Percentiles rank a stretch among this genome's conserved stretches.
Evolutionary conservation across 2,329 filamentous ascomycete species (phyloP).

Genomic region (Trichoderma sp.): DNA sequence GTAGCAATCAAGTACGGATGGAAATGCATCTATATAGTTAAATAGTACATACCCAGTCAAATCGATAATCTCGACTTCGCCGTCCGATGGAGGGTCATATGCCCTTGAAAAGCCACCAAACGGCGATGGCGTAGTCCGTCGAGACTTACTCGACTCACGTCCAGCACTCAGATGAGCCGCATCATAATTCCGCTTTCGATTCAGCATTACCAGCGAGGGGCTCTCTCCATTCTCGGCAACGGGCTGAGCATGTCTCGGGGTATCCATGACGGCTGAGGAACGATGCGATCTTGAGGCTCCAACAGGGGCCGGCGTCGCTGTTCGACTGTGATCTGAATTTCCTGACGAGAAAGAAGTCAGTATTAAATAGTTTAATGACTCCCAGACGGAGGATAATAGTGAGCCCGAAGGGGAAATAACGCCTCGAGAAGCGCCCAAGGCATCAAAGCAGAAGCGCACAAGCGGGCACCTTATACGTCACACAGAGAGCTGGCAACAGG

Average conservation of each 20-base stretch:
- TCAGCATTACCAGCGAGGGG: conserved; percentile 26
- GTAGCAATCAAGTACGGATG: background rate
- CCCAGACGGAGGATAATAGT: background rate
- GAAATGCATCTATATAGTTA: background rate
- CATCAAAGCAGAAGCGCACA: background rate
- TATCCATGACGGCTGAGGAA: conserved; percentile 24
- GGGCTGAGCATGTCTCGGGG: conserved; percentile 17
- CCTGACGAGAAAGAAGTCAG: background rate
- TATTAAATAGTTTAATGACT: background rate
- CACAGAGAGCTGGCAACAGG: conserved; percentile 2
- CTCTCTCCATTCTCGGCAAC: conserved; percentile 17
- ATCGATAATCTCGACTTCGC: conserved; percentile 37
- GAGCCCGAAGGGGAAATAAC: background rate
- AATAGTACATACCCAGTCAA: conserved; percentile 38
- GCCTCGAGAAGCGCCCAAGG: background rate
- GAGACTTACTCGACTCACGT: conserved; percentile 32
- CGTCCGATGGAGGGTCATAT: background rate
- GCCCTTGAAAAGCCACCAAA: background rate
- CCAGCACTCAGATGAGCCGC: conserved; percentile 22
- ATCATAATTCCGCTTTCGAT: conserved; percentile 31
- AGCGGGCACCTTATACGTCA: background rate
- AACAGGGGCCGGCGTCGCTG: background rate
- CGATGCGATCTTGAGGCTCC: background rate
- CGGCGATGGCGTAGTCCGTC: conserved; percentile 30
- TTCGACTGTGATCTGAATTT: background rate